Conservation (phyloP, 2,329 filamentous ascomycete species). For the Colletotrichum sp. region DNA sequence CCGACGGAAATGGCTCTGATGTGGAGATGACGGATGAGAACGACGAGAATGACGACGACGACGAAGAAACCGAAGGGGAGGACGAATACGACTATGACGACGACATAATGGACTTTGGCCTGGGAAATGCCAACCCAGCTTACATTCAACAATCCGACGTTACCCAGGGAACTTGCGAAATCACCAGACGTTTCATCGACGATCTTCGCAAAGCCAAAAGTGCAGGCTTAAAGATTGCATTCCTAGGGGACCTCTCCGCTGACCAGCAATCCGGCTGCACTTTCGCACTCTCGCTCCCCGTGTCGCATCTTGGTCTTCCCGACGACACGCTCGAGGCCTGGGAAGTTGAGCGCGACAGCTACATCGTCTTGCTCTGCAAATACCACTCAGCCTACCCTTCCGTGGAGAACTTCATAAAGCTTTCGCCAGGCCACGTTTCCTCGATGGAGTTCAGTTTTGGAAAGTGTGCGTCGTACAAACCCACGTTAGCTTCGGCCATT, state of each 20-base stretch:
- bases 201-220: conserved; percentile 67
- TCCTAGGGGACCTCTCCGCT: conserved; percentile 52
- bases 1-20: conserved; percentile 35
- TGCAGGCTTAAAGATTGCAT: conserved; percentile 74
- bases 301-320: conserved; percentile 74
- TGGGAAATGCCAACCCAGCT: conserved; percentile 28
- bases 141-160: conserved; percentile 22
- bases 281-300: conserved; percentile 72
- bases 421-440: conserved; percentile 36
- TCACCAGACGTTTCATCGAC: conserved; percentile 38
- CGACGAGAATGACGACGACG: conserved; percentile 33
- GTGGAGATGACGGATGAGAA: conserved; percentile 26
- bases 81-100: conserved; percentile 34
- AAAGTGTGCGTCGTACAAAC: conserved; percentile 75
- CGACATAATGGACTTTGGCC: conserved; percentile 34
- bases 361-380: conserved; percentile 75
- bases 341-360: conserved; percentile 70
- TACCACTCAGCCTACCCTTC: conserved; percentile 67
- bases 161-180: conserved; percentile 26
- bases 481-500: conserved; percentile 59
- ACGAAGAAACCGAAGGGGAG: conserved; percentile 33
- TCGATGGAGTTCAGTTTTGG: conserved; percentile 67
- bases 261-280: conserved; percentile 44
- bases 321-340: conserved; percentile 79
- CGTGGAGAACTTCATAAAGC: conserved; percentile 58